Base-by-base conservation (phyloP, 148 eudicot species). In the Fagopyrum homotropicum region DNA sequence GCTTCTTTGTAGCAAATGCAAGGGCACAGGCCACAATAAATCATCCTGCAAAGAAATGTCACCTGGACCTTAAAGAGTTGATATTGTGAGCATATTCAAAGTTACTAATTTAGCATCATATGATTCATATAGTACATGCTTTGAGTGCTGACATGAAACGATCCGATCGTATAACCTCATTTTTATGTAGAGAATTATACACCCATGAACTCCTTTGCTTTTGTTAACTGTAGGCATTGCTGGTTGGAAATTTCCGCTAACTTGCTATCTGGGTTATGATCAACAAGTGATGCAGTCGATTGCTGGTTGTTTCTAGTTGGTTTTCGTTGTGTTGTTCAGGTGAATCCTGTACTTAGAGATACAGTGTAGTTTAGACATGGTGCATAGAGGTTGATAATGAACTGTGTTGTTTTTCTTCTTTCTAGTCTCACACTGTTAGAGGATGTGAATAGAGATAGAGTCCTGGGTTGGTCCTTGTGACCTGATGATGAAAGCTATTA, bases 1-100 rank as follows among this genome's bases (percentile, higher is more conserved):
- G 75, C 88, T 90, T 73, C 95, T 88, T 76, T 94, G 98, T 74
- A 89, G 97, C 77, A 87, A 83, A 83, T 94, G 98, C 86, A 94
- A 90, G 83, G 91, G 91, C 22, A 80, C 86, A 45, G 98, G 98
- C 59, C 98, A 94, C 81, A 94, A 91, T 76, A 91, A 88, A 81
- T 90, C 97, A 59, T 88, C 97, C 40, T 94, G 98, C 85, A 91
- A 90, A 82, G 93, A 87, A 78, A 49, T 77, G 66, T 50, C 79
- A 71, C 71, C 72, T 47, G 75, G 9, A 6, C 46, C 71, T 4
- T 66, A 15, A 40, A 72, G 80, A 73, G 74, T 48, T 76, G 76
- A 71, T 55, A 26, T 44, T 75, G 80, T 80, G 77, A 63, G 78
- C 74, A 75, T 57, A 45, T 61, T 75, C 7, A 45, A 45, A 14